Base-by-base conservation (phyloP, 352 stramenopile species). In the Peronospora destructor region DNA sequence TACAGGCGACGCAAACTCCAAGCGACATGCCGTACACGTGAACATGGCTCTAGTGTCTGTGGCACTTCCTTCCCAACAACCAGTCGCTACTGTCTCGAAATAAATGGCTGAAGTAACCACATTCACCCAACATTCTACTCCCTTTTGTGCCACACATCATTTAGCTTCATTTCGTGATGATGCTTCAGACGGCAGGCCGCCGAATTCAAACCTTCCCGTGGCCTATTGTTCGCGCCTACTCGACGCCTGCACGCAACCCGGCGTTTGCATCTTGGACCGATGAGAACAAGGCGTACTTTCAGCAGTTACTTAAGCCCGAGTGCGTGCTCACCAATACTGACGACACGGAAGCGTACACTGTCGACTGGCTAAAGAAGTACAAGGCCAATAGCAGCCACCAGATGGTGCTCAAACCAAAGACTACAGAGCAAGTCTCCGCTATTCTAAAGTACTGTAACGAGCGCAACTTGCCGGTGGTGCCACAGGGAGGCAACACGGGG, bases 401-500 rank as follows among this genome's bases (percentile, higher is more conserved):
- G 42, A 76, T 95, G 50, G 88, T 95, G 51, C 68, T 95, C n/a
- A 82, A 83, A 26, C 90, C 90, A 33, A 76, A 85, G 51, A 94
- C 72, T 6, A 96, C 85, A 0, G 74, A 88, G 34, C 68, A 97
- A 47, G 83, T 97, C 28, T 84, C 82, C 0, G 61, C 67, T 13
- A 76, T 98, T 17, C 73, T 99, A 30, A 68, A 76, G 54, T 95
- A 98, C 67, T 98, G 95, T 67, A 80, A 97, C 63, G 61, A 90
- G 23, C 69, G 84, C 34, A 59, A 68, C 6, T 64, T 99, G 25
- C 62, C 87, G 0, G 79, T 99, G 8, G 92, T 98, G 14, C 90
- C 95, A 4, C 95, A 98, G 62, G 94, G 88, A 47, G 96, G 96
- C 39, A 98, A 98, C 68, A 98, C 96, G 17, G 90, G 94, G 0